Conservation (phyloP, 768 basidiomycete genomes). For the Solioccasus polychromus region DNA sequence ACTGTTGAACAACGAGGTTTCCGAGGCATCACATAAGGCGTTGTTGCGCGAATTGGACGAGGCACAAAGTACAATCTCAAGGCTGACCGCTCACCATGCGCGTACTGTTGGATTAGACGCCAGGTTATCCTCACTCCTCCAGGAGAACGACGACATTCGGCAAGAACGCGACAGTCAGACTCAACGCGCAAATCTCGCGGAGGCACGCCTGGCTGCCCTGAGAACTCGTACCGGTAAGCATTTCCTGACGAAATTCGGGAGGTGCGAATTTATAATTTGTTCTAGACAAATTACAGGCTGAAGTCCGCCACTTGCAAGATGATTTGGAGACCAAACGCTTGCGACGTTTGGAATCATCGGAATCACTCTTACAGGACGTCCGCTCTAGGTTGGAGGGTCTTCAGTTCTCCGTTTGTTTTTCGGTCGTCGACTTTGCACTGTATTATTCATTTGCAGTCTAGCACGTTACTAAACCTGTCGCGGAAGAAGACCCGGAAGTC, state of each 20-base stretch:
- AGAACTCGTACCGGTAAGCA: conserved; percentile 63
- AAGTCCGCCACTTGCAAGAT: conserved; percentile 63
- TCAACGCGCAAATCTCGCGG: conserved; percentile 65
- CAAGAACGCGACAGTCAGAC: conserved; percentile 77
- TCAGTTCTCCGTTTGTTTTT: conserved; percentile 49
- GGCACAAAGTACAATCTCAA: conserved; percentile 61
- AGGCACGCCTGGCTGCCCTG: conserved; percentile 59
- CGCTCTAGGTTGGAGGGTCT: conserved; percentile 60
- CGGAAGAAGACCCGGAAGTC: conserved; percentile 54
- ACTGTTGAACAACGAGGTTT: conserved; percentile 75
- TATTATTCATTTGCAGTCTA: conserved; percentile 22
- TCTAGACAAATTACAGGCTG: conserved; percentile 65
- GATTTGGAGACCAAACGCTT: conserved; percentile 59
- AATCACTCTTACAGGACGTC: conserved; percentile 64
- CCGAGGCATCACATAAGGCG: conserved; percentile 75
- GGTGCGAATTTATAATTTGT: conserved; percentile 2
- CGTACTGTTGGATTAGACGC: conserved; percentile 71
- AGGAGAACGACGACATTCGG: conserved; percentile 79
- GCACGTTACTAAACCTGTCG: conserved; percentile 38
- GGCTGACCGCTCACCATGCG: conserved; percentile 66
- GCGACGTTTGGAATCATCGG: conserved; percentile 62
- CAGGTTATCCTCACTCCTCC: conserved; percentile 57
- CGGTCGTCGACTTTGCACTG: not conserved
- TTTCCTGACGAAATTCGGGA: not conserved
- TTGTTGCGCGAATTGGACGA: conserved; percentile 74